phyloP scores from a whole-genome alignment of 768 basidiomycete genomes.

The Strobilomyces echinocephalus region DNA sequence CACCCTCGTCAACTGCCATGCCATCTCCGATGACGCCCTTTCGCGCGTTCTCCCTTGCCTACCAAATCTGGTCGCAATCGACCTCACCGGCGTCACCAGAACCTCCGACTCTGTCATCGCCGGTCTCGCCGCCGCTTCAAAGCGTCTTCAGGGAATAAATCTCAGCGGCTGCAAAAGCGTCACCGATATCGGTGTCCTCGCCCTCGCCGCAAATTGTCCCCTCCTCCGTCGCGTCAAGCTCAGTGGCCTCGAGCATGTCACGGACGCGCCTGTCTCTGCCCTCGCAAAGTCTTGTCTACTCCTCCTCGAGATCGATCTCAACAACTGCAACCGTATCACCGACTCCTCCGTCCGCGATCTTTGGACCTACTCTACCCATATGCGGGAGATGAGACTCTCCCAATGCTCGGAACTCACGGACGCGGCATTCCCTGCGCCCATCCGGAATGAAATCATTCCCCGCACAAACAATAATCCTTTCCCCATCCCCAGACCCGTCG shows the following conservation, averaged over 20 bases:
- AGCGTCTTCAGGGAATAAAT: slow-evolving; percentile 87
- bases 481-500: slow-evolving; percentile 31
- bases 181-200: slow-evolving; percentile 71
- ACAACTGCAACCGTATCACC: slow-evolving; percentile 73
- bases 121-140: slow-evolving; percentile 64
- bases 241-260: slow-evolving; percentile 67
- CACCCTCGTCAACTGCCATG: slow-evolving; percentile 75
- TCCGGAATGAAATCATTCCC: slow-evolving; percentile 35
- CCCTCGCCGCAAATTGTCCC: slow-evolving; percentile 70
- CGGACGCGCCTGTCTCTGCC: slow-evolving; percentile 69
- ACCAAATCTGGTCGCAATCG: slow-evolving; percentile 78
- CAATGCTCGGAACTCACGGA: slow-evolving; percentile 77
- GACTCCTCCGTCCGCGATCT: slow-evolving; percentile 77
- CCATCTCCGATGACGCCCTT: slow-evolving; percentile 62
- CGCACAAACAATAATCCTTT: slow-evolving; percentile 41
- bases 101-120: slow-evolving; percentile 69
- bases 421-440: slow-evolving; percentile 76
- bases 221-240: slow-evolving; percentile 88
- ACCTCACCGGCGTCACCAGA: slow-evolving; percentile 68
- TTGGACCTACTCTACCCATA: slow-evolving; percentile 72
- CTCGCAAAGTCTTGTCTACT: slow-evolving; percentile 77
- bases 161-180: slow-evolving; percentile 77
- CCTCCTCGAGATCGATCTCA: slow-evolving; percentile 92
- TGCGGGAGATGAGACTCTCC: slow-evolving; percentile 88
- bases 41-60: slow-evolving; percentile 61